Conservation (phyloP, 192 early-diverging fungal species). For the Coemansia sp. region DNA sequence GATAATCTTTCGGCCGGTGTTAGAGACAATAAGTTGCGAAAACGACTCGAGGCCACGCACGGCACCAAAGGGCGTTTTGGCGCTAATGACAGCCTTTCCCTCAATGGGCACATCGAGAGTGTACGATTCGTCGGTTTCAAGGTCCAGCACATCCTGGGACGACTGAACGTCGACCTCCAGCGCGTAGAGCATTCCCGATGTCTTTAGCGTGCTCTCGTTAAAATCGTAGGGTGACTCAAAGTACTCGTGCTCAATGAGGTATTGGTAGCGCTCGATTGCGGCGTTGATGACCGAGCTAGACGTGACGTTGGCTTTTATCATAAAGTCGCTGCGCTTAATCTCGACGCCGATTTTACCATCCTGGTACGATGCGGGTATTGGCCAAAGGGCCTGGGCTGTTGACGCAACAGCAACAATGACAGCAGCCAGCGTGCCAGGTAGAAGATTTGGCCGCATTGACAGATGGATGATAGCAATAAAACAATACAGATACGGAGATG, state of each 20-base stretch:
- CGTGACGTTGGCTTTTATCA: slow-evolving; percentile 64
- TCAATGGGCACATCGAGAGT: slow-evolving; percentile 61
- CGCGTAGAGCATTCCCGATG: slow-evolving; percentile 37
- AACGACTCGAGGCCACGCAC: slow-evolving; percentile 76
- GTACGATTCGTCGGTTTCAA: slow-evolving; percentile 71
- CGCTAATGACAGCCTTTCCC: slow-evolving; percentile 59
- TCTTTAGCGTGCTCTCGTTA: slow-evolving; percentile 49
- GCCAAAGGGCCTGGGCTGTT: slow-evolving; percentile 31
- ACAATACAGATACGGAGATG: not conserved
- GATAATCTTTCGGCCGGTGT: slow-evolving; percentile 56
- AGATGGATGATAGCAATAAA: not conserved
- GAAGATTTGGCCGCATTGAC: slow-evolving; percentile 15
- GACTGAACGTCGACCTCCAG: slow-evolving; percentile 57
- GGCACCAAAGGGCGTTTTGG: slow-evolving; percentile 69
- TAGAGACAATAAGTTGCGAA: slow-evolving; percentile 68
- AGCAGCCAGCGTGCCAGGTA: slow-evolving; percentile 2
- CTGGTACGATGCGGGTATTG: slow-evolving; percentile 30
- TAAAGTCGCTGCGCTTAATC: slow-evolving; percentile 58
- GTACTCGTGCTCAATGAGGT: slow-evolving; percentile 60
- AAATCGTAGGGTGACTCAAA: slow-evolving; percentile 57
- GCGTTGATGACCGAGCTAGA: slow-evolving; percentile 61
- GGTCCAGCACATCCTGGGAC: slow-evolving; percentile 58
- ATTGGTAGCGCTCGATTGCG: slow-evolving; percentile 60
- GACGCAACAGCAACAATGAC: slow-evolving; percentile 11
- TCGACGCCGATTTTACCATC: slow-evolving; percentile 58